A percentile compares a stretch with the other conserved stretches of the same genome.
Evolutionary conservation across 768 basidiomycete genomes (phyloP).

Genomic region (Leucocoprinus birnbaumii): DNA sequence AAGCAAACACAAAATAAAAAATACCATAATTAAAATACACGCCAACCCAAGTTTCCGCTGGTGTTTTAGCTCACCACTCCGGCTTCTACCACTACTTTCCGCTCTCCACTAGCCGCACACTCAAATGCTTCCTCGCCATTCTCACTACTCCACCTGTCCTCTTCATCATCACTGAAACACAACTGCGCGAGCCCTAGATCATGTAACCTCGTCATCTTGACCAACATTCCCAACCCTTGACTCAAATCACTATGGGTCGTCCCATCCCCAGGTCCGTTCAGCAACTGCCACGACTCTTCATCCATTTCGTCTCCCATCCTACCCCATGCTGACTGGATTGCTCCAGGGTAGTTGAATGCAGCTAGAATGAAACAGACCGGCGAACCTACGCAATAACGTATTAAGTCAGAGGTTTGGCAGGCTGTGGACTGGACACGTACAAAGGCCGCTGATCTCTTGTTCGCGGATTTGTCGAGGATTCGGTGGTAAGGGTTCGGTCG

Average conservation of each 20-base stretch:
- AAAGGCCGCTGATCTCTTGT: constrained; percentile 74
- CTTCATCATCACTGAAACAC: constrained; percentile 35
- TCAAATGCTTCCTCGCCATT: no score
- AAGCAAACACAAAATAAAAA: no score
- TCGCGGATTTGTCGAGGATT: constrained; percentile 47
- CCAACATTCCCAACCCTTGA: constrained; percentile 52
- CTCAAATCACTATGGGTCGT: constrained; percentile 33
- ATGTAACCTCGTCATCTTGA: constrained; percentile 73
- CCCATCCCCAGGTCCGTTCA: constrained; percentile 42
- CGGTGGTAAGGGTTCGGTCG: constrained; percentile 10
- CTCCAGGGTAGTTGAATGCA: constrained; percentile 58
- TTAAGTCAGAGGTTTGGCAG: no score
- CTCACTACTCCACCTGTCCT: no score
- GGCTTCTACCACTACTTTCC: no score
- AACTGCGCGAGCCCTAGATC: constrained; percentile 74
- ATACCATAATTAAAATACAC: no score
- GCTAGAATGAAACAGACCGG: constrained; percentile 76
- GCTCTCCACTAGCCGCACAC: no score
- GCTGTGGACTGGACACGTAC: no score
- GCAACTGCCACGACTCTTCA: constrained; percentile 58
- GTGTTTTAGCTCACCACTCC: no score
- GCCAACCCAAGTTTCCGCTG: no score
- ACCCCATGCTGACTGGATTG: constrained; percentile 70
- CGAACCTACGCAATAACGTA: no score
- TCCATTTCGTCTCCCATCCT: constrained; percentile 65